Conservation (phyloP, 2,329 filamentous ascomycete species). For the Aureobasidium zeae region DNA sequence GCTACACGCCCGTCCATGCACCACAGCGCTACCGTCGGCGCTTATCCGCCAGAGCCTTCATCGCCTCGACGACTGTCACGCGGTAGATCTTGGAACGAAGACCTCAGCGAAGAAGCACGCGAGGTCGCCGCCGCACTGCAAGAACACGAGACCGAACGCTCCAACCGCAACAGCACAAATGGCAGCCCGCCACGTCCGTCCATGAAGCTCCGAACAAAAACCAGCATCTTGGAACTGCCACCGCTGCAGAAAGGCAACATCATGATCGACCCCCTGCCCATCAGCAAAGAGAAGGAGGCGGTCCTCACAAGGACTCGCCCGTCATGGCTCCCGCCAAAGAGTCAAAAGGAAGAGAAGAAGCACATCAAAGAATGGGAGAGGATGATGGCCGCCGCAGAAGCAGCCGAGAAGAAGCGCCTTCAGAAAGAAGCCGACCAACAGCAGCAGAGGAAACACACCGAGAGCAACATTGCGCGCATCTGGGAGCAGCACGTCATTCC, state of each 20-base stretch:
- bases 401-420: constrained; percentile 45
- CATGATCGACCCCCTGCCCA: constrained; percentile 74
- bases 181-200: constrained; percentile 23
- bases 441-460: constrained; percentile 43
- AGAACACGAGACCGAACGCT: constrained; percentile 42
- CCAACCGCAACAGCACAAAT: constrained; percentile 19
- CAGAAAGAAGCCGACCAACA: constrained; percentile 44
- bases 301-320: constrained; percentile 68
- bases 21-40: constrained; percentile 25
- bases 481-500: constrained; percentile 73
- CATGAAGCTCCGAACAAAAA: constrained; percentile 22
- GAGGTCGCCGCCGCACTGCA: constrained; percentile 72
- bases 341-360: constrained; percentile 80
- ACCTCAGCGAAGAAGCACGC: constrained; percentile 63
- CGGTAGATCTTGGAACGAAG: constrained; percentile 65
- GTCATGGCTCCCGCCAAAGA: constrained; percentile 77
- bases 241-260: constrained; percentile 64
- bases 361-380: constrained; percentile 79
- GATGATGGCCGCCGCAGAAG: constrained; percentile 61
- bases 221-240: constrained; percentile 43
- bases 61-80: constrained; percentile 23
- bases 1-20: constrained; percentile 19
- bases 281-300: constrained; percentile 79
- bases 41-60: constrained; percentile 22
- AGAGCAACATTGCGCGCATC: constrained; percentile 44